Conservation (phyloP, 2,329 filamentous ascomycete species). For the Diaporthe nobilis region DNA sequence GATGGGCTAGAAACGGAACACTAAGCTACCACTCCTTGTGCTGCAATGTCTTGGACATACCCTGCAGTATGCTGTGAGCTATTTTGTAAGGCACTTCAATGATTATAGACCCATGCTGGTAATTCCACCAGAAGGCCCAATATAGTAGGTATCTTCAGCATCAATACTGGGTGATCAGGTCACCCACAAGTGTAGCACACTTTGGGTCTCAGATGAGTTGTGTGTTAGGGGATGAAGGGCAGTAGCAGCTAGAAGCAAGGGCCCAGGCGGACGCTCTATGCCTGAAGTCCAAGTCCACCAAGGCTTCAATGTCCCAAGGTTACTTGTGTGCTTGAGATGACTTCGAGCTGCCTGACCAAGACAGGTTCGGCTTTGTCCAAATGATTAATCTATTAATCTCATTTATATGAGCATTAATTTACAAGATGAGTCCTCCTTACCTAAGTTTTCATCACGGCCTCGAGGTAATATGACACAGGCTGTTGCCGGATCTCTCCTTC, state of each 20-base stretch:
- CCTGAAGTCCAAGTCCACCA: neutral
- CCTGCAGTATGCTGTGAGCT: neutral
- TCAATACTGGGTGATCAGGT: no score
- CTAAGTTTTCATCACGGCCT: no score
- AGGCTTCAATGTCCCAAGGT: neutral
- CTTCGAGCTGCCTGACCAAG: neutral
- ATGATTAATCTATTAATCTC: neutral
- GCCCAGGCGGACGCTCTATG: neutral
- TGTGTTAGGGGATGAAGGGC: neutral
- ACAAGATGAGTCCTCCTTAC: neutral
- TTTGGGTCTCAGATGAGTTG: neutral
- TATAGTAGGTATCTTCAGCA: neutral
- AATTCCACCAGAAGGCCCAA: accelerated
- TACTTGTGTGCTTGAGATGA: neutral
- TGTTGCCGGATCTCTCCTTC: no score
- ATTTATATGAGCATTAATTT: no score
- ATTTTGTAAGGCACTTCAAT: neutral
- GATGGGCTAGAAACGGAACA: neutral
- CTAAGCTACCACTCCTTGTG: neutral
- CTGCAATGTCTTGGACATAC: neutral
- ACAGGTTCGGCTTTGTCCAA: neutral
- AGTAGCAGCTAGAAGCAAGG: neutral
- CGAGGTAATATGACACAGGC: no score
- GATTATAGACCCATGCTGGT: accelerated
- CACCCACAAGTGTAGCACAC: no score